Evolutionary conservation across 768 basidiomycete genomes (phyloP), one percentile per base, ranked within the genome.

Genomic region (Russula brevipes): DNA sequence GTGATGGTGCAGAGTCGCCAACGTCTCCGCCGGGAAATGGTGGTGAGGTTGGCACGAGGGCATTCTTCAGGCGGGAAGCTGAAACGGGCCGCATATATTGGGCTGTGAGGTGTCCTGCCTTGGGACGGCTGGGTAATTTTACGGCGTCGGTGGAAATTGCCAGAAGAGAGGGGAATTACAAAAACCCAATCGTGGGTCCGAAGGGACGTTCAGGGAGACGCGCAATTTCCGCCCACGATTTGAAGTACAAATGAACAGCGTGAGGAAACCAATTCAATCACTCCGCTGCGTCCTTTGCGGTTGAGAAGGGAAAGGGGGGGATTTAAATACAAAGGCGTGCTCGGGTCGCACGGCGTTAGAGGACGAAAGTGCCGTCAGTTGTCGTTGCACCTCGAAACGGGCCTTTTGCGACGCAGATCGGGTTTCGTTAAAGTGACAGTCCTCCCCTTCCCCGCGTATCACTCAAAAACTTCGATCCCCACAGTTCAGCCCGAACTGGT

Each of bases 151-250:
- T 59, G 62, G 57, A 54, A 63, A 47, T 58, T 54, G 38, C 19
- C n/a, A 63, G 61, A 63, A 63, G 57, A 38, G 35, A 45, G 58
- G 39, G 12, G 19, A 38, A 36, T 14, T 16, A 16, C 45, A 45
- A 16, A 19, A 39, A 39, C 12, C 38, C 38, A 39, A 39, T 39
- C 38, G 38, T 8, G 38, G 38, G 38, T 39, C 12, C 38, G 38
- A 39, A 39, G 1, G 38, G 5, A 4, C 12, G 38, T 4, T 31
- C 8, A 45, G 31, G 17, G 3, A 35, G 47, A 50, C 57, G 57
- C 55, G 62, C 62, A 59, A 63, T 63, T 53, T 63, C 62, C 62
- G 62, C 52, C 46, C 30, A 17, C 30, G 46, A 41, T 41, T 58
- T 54, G 44, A 63, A 54, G 47, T 41, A 45, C 31, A 59, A 61